Base-by-base conservation (phyloP, 139 green algal genomes). In the Ulvella scutata region DNA sequence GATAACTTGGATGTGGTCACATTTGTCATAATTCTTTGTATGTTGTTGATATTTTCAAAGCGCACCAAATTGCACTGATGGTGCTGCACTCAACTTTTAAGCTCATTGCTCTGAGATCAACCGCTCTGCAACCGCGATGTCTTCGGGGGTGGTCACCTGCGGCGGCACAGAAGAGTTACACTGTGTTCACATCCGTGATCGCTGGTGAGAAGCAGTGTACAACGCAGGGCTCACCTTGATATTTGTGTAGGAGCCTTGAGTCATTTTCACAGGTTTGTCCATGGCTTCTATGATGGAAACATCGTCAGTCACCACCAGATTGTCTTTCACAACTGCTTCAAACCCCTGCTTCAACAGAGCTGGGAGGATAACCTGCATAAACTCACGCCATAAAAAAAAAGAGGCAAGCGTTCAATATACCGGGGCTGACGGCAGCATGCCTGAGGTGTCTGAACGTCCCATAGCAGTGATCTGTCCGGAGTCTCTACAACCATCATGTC, bases 391-490 rank as follows among this genome's bases (percentile, higher is more conserved):
- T 59, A 59, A 17, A 59, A 59, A 13, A 17, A 13, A 59, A 26
- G 40, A 59, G 13, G 40, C 40, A 59, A 74, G 10, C 26, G 35
- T 72, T 23, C 21, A 76, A 38, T 77, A 38, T 76, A 10, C 10
- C 74, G 13, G 37, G n/a, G 74, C 37, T 10, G 29, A 34, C 26
- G 72, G 62, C 20, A 51, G 0, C 73, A 77, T 28, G 90, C 87
- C 84, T 96, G 91, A 35, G 95, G 95, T 23, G 95, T 99, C 77
- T 99, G 95, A 75, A 98, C 93, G 79, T 98, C 95, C 92, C 93
- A 98, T 38, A 99, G 88, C 72, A 82, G 82, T 3, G 85, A 79
- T 3, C 95, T 85, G 37, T 94, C 77, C 43, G 98, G 85, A 35
- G 95, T 99, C 43, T 90, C 88, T 3, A 88, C 82, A 9, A 99